phyloP scores from a whole-genome alignment of 805 yeast species.

The Diddensiella transvaalensis region DNA sequence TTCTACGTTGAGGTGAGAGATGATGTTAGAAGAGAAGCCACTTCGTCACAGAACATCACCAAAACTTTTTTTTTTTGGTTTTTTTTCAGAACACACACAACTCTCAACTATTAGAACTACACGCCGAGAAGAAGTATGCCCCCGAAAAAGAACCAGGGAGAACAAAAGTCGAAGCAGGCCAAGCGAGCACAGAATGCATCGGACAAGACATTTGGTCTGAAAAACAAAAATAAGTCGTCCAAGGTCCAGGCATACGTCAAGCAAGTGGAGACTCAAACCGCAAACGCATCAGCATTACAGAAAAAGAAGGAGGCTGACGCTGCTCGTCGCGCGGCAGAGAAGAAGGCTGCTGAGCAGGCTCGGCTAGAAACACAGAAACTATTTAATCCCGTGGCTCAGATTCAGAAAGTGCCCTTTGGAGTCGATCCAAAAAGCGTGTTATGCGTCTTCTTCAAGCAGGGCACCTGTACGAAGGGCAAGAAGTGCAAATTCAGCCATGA shows the following conservation, averaged over 20 bases:
- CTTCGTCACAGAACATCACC: no score
- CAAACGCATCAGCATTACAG: slow-evolving; percentile 46
- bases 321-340: slow-evolving; percentile 66
- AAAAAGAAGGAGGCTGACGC: slow-evolving; percentile 74
- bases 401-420: slow-evolving; percentile 90
- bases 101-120: background rate
- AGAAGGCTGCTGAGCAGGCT: slow-evolving; percentile 87
- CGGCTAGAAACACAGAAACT: slow-evolving; percentile 81
- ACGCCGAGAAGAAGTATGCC: background rate
- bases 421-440: slow-evolving; percentile 94
- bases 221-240: slow-evolving; percentile 90
- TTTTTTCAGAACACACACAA: background rate
- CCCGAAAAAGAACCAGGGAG: slow-evolving; percentile 48
- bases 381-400: slow-evolving; percentile 59
- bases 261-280: slow-evolving; percentile 64
- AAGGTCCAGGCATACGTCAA: slow-evolving; percentile 74
- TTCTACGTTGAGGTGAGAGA: no score
- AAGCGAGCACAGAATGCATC: slow-evolving; percentile 60
- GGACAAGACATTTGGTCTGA: slow-evolving; percentile 94
- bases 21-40: no score
- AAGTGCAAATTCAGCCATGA: slow-evolving; percentile 94
- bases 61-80: background rate
- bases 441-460: slow-evolving; percentile 85
- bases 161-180: slow-evolving; percentile 51
- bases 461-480: slow-evolving; percentile 61